Base-by-base conservation (phyloP, 2,329 filamentous ascomycete species). In the Laburnicola sp. region DNA sequence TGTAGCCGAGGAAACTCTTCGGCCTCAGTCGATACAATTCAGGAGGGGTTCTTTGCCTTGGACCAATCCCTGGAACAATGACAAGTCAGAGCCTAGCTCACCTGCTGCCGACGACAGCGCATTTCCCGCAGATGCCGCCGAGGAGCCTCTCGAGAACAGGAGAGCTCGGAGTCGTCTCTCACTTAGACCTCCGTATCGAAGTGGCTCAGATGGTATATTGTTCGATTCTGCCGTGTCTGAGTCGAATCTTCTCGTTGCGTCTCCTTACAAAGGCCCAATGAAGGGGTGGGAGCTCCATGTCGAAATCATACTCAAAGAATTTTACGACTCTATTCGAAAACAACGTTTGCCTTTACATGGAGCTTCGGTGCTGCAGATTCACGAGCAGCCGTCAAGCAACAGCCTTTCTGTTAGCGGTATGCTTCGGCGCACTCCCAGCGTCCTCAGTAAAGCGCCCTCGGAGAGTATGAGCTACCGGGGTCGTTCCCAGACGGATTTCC, bases 381-480 rank as follows among this genome's bases (percentile, higher is more conserved):
- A 70, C 56, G 78, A 80, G 2, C 81, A 82, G 45, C 63, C 71
- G 41, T 70, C 76, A 3, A 75, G 75, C 11, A 85, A 80, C 66
- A 84, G 82, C 43, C 80, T 97, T 26, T 86, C 91, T 2, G 87
- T 92, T 9, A 74, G 75, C 27, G 81, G 82, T 50, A 85, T 89
- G 76, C 80, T 97, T 38, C 91, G 91, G 68, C 86, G 94, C 39
- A 91, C 85, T 36, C 93, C 93, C 0, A 97, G 92, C 66, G 89
- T 94, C 4, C 80, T 97, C 53, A 97, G 92, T 79, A 97, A 96
- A 74, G 86, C 91, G 27, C 91, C 91, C 0, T 97, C 94, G 0
- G 94, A 97, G 61, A 85, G 83, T 47, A 82, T 84, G 51, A 80
- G 82, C 49, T 88, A 87, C 51, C 85, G 91, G 45, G 89, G 89